These are phyloP conservation scores for Mycena capillaripes DNA, from an alignment of 768 basidiomycete genomes.

Conservation along the genomic window DNA sequence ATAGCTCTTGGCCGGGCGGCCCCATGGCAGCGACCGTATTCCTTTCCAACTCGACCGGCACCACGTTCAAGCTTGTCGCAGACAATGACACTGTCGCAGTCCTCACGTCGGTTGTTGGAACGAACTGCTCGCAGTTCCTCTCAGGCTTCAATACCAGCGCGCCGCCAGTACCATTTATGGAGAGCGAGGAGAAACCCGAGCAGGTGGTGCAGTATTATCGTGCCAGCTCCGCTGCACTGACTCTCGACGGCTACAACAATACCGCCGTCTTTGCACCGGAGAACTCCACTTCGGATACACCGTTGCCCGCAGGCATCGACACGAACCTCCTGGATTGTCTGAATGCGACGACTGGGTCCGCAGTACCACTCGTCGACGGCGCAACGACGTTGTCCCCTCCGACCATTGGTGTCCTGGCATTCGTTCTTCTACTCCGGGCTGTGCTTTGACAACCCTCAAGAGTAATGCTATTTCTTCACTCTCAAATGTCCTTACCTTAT, in stretches of 20 bases:
- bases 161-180: conserved; percentile 48
- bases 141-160: conserved; percentile 41
- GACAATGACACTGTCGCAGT: conserved; percentile 61
- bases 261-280: conserved; percentile 58
- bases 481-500: too few species aligned
- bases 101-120: conserved; percentile 52
- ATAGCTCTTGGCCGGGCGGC: conserved; percentile 63
- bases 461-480: too few species aligned
- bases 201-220: conserved; percentile 73
- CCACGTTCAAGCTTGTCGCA: conserved; percentile 57
- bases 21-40: conserved; percentile 55
- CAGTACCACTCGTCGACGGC: conserved; percentile 24
- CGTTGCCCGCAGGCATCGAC: conserved; percentile 60
- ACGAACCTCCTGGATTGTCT: conserved; percentile 59
- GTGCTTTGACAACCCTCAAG: neutral
- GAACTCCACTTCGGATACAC: conserved; percentile 46
- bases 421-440: neutral
- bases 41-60: conserved; percentile 46
- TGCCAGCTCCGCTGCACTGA: conserved; percentile 66
- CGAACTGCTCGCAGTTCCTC: conserved; percentile 57
- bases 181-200: conserved; percentile 53
- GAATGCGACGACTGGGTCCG: conserved; percentile 63
- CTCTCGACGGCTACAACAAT: conserved; percentile 73
- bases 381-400: neutral
- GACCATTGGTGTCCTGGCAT: neutral